These are phyloP conservation scores for Schizopora paradoxa DNA, from an alignment of 1,284 basidiomycete genomes.

Conservation along the genomic window DNA sequence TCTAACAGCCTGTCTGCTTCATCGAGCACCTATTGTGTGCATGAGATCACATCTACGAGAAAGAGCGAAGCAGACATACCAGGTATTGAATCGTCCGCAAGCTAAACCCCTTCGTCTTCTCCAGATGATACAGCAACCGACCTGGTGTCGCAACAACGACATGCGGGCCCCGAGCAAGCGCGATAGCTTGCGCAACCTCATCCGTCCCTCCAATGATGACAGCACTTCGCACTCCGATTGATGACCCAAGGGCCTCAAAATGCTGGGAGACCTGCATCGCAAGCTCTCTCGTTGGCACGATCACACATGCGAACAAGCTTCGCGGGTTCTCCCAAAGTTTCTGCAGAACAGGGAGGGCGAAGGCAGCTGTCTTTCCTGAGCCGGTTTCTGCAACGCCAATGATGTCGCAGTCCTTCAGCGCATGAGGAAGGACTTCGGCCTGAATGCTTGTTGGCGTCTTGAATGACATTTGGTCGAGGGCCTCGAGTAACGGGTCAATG, in stretches of 20 bases:
- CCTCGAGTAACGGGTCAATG: slow-evolving; percentile 84
- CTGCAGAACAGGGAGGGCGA: slow-evolving; percentile 94
- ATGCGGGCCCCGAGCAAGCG: slow-evolving; percentile 91
- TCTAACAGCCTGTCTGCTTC: slow-evolving; percentile 97
- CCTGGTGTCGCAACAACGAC: slow-evolving; percentile 98
- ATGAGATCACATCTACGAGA: slow-evolving; percentile 12
- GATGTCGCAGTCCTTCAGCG: slow-evolving; percentile 88
- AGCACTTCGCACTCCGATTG: slow-evolving; percentile 89
- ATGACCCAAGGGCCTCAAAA: slow-evolving; percentile 87
- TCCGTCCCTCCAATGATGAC: slow-evolving; percentile 97
- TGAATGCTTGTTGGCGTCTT: slow-evolving; percentile 93
- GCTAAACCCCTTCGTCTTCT: slow-evolving; percentile 98
- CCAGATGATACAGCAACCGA: slow-evolving; percentile 90
- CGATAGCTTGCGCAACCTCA: slow-evolving; percentile 89
- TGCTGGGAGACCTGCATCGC: slow-evolving; percentile 99
- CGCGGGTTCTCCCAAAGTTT: slow-evolving; percentile 95
- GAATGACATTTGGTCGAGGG: slow-evolving; percentile 80
- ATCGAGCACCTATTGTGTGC: slow-evolving; percentile 72
- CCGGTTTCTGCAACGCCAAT: slow-evolving; percentile 98
- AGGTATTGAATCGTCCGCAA: slow-evolving; percentile 85
- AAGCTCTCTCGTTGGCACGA: slow-evolving; percentile 95
- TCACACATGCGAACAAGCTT: slow-evolving; percentile 88
- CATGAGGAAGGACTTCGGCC: slow-evolving; percentile 82
- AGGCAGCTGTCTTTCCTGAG: slow-evolving; percentile 97
- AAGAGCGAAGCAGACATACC: slow-evolving; percentile 44